These are phyloP conservation scores for Phialophora chinensis DNA, from an alignment of 2,329 filamentous ascomycete genomes.

Conservation along the genomic window DNA sequence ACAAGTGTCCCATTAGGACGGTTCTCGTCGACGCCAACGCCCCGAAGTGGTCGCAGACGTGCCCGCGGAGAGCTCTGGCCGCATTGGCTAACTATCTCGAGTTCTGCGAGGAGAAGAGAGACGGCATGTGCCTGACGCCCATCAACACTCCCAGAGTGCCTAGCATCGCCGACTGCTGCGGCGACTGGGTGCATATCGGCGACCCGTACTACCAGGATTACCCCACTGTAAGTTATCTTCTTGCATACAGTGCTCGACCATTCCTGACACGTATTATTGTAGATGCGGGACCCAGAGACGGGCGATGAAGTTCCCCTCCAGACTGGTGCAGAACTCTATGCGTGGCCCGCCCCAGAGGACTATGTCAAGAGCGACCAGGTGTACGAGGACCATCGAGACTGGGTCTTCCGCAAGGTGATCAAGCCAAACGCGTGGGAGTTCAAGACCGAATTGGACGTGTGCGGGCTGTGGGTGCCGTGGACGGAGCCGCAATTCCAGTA, in stretches of 20 bases:
- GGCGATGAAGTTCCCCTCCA: background rate
- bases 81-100: background rate
- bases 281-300: background rate
- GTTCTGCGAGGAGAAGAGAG: background rate
- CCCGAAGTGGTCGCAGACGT: background rate
- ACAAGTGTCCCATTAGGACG: background rate
- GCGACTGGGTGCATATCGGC: constrained; percentile 8
- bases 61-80: background rate
- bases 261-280: background rate
- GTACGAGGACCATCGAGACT: background rate
- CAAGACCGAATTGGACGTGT: constrained; percentile 1
- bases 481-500: constrained; percentile 10
- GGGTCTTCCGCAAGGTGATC: constrained; percentile 7
- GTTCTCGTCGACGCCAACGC: background rate
- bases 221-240: constrained; percentile 3
- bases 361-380: background rate
- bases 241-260: background rate
- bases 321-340: background rate
- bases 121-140: background rate
- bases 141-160: background rate
- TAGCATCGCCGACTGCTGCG: constrained; percentile 5
- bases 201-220: constrained; percentile 4
- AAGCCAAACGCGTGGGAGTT: constrained; percentile 12
- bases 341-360: background rate
- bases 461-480: constrained; percentile 6